Evolutionary conservation across 1,284 basidiomycete species (phyloP).

Genomic region (Moesziomyces antarcticus): DNA sequence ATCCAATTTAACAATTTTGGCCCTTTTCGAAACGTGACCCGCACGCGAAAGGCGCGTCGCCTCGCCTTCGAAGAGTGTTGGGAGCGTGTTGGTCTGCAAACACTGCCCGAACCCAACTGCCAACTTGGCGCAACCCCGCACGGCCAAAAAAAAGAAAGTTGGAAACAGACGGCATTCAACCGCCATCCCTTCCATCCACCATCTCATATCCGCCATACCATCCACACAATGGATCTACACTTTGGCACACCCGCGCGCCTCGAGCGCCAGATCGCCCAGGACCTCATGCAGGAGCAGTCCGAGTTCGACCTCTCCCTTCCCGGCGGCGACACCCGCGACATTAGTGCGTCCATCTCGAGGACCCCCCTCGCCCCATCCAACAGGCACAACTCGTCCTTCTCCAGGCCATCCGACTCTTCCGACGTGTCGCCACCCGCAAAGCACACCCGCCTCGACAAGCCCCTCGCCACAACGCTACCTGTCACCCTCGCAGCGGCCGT

Average conservation of each 20-base stretch:
- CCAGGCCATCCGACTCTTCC: slow-evolving; percentile 39
- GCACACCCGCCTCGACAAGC: slow-evolving; percentile 24
- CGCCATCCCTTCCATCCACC: no score
- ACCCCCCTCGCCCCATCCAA: slow-evolving; percentile 29
- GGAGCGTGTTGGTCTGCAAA: no score
- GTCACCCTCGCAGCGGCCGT: slow-evolving; percentile 34
- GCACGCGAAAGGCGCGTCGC: slow-evolving; percentile 28
- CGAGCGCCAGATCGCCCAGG: slow-evolving; percentile 52
- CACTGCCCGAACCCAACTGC: no score
- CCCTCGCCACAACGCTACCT: slow-evolving; percentile 18
- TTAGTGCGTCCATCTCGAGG: slow-evolving; percentile 35
- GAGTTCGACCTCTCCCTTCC: slow-evolving; percentile 50
- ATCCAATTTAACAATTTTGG: no score
- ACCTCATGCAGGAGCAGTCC: slow-evolving; percentile 45
- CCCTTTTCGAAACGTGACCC: slow-evolving; percentile 25
- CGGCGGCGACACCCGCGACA: slow-evolving; percentile 33
- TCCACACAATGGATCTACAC: slow-evolving; percentile 40
- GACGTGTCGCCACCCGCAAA: slow-evolving; percentile 22
- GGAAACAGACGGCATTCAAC: no score
- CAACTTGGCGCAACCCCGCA: no score
- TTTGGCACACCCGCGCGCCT: slow-evolving; percentile 50
- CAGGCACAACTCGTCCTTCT: slow-evolving; percentile 46
- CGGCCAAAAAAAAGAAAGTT: no score
- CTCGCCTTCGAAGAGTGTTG: not conserved
- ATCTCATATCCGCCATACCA: no score